Base-by-base conservation (phyloP, 2,329 filamentous ascomycete genomes). In the Xylariomycetidae sp. region DNA sequence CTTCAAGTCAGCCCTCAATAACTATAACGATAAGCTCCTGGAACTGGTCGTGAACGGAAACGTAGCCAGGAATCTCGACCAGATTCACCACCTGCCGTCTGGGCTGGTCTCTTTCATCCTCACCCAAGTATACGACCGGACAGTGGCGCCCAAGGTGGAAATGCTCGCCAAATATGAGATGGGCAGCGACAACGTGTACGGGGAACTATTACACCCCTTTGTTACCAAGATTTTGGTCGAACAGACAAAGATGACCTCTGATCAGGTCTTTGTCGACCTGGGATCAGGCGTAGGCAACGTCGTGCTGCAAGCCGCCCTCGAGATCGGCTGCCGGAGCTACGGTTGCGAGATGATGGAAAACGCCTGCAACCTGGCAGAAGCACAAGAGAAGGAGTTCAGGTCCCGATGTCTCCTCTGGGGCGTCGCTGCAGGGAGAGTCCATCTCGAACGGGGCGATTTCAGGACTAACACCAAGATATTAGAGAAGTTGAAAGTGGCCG, bases 211-310 rank as follows among this genome's bases (percentile, higher is more conserved):
- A 18, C 84, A 88, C 14, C 80, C 82, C 2, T 94, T 98, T 54
- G 77, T 92, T 44, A 85, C 83, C 42, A 78, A 82, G 37, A 87
- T 97, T 39, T 80, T 98, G 48, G 76, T 81, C 12, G 70, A 80
- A 47, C 77, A 87, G 56, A 84, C 85, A 3, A 71, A 77, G 27
- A 78, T 97, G 58, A 88, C 78, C 39, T 90, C 86, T 1, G 76
- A 82, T 31, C 85, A 94, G 49, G 79, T 94, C 23, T 97, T 98
- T 57, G 82, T 98, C 39, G 92, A 98, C 55, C 73, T 98, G 11
- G 92, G 92, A 30, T 97, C 90, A 2, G 92, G 92, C 18, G 92
- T 97, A 12, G 92, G 90, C 30, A 98, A 97, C 55, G 90, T 97
- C 3, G 88, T 92, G 16, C 68, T 98, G 31, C 92, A 98, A 59